phyloP scores from a whole-genome alignment of 1,139 yeast species.

The Scheffersomyces cryptocercus region DNA sequence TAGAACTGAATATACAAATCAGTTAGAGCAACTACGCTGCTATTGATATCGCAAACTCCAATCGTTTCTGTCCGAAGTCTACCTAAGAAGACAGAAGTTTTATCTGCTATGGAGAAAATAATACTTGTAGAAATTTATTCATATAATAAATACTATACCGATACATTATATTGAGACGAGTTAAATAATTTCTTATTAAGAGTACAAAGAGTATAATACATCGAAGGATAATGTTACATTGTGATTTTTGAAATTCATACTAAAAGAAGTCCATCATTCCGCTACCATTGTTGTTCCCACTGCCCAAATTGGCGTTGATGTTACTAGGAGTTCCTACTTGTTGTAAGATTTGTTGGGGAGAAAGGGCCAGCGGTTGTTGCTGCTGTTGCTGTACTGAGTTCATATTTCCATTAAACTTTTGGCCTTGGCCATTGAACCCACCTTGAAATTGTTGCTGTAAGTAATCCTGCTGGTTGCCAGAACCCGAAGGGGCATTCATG shows the following conservation, averaged over 20 bases:
- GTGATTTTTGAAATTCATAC: too few relatives aligned
- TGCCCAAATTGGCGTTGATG: background rate
- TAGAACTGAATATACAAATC: too few relatives aligned
- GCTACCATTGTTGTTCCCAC: constrained; percentile 5
- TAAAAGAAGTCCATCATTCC: constrained; percentile 17
- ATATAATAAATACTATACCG: too few relatives aligned
- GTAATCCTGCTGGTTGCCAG: constrained; percentile 6
- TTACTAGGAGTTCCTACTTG: constrained; percentile 16
- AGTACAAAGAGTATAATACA: too few relatives aligned
- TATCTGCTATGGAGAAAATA: background rate
- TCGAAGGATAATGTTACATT: too few relatives aligned
- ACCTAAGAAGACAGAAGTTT: background rate
- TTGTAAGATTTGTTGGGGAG: constrained; percentile 44
- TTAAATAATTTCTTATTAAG: too few relatives aligned
- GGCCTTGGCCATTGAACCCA: constrained; percentile 6
- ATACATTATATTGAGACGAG: too few relatives aligned
- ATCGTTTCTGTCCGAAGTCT: too few relatives aligned
- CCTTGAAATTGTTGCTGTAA: constrained; percentile 5
- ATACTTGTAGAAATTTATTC: background rate
- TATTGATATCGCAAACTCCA: too few relatives aligned
- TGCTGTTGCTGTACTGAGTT: constrained; percentile 13
- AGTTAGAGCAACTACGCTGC: too few relatives aligned
- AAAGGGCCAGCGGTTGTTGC: constrained; percentile 22
- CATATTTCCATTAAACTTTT: constrained; percentile 5
- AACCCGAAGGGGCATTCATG: constrained; percentile 4